Conservation (phyloP, 768 basidiomycete genomes). For the Boletus sp. region DNA sequence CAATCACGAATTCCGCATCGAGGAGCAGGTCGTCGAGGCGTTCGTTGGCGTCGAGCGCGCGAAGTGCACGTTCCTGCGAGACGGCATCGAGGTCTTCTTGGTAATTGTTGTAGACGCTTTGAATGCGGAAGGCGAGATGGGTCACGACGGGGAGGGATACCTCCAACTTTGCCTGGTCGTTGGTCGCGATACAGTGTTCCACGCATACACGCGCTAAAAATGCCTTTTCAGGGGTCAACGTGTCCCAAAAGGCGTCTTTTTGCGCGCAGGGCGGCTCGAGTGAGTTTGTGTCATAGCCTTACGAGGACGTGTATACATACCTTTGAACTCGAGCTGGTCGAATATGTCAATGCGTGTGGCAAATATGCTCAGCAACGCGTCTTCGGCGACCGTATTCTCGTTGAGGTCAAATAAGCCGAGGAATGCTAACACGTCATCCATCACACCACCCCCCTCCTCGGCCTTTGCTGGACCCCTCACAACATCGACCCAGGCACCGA, state of each 20-base stretch:
- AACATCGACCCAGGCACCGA: conserved; percentile 74
- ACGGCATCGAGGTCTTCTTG: conserved; percentile 42
- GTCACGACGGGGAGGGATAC: conserved; percentile 80
- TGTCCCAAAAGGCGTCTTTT: conserved; percentile 73
- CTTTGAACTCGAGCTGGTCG: conserved; percentile 63
- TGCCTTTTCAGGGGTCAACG: conserved; percentile 68
- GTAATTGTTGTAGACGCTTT: conserved; percentile 65
- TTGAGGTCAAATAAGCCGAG: conserved; percentile 58
- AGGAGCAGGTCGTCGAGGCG: conserved; percentile 35
- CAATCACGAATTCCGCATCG: conserved; percentile 58
- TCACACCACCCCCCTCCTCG: conserved; percentile 36
- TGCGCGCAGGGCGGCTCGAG: not conserved
- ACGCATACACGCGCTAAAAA: conserved; percentile 84
- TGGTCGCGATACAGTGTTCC: conserved; percentile 63
- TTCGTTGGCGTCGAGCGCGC: conserved; percentile 34
- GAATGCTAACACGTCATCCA: conserved; percentile 44
- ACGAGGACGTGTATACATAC: conserved; percentile 38
- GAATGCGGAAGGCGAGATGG: conserved; percentile 70
- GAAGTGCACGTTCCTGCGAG: conserved; percentile 34
- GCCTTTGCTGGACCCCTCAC: conserved; percentile 34
- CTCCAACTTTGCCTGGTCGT: conserved; percentile 64
- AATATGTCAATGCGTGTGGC: conserved; percentile 61
- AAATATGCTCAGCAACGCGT: conserved; percentile 74
- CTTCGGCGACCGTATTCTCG: conserved; percentile 61
- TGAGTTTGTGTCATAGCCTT: not conserved